Percentiles rank a stretch among this genome's conserved stretches.
Evolutionary conservation across 805 yeast genomes (phyloP).

Genomic region (Metschnikowia rubicola): DNA sequence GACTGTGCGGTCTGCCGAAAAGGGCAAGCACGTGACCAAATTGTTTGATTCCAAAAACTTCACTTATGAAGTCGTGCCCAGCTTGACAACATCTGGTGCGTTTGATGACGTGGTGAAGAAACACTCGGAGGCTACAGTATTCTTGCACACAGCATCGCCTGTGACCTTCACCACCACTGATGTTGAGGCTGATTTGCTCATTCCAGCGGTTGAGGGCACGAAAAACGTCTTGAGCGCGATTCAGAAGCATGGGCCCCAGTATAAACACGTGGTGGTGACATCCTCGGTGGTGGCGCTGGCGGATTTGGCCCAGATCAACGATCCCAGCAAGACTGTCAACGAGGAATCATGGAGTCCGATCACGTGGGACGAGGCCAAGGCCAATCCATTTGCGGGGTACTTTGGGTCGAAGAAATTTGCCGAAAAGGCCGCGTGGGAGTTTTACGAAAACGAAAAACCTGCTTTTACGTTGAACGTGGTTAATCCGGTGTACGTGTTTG

Average conservation of each 20-base stretch:
- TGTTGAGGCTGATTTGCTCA: constrained; percentile 46
- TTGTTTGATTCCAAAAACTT: constrained; percentile 3
- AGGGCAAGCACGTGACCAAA: constrained; percentile 29
- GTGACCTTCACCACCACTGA: constrained; percentile 20
- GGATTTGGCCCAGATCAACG: constrained; percentile 6
- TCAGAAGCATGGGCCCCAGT: constrained; percentile 36
- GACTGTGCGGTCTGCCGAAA: constrained; percentile 39
- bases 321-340: constrained; percentile 5
- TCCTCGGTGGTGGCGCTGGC: constrained; percentile 11
- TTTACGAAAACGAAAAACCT: constrained; percentile 36
- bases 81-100: constrained; percentile 22
- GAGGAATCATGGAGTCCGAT: constrained; percentile 47
- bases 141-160: constrained; percentile 37
- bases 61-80: constrained; percentile 21
- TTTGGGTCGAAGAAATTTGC: constrained; percentile 8
- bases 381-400: neutral
- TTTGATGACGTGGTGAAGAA: constrained; percentile 26
- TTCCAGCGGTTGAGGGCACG: constrained; percentile 44
- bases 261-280: constrained; percentile 7
- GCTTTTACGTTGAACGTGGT: constrained; percentile 38
- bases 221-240: constrained; percentile 34
- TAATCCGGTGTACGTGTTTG: constrained; percentile 45
- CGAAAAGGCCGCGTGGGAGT: constrained; percentile 45
- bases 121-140: constrained; percentile 25
- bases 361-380: constrained; percentile 40